Evolutionary conservation across 192 early-diverging fungal species (phyloP).

Genomic region (Tieghemiomyces parasiticus): DNA sequence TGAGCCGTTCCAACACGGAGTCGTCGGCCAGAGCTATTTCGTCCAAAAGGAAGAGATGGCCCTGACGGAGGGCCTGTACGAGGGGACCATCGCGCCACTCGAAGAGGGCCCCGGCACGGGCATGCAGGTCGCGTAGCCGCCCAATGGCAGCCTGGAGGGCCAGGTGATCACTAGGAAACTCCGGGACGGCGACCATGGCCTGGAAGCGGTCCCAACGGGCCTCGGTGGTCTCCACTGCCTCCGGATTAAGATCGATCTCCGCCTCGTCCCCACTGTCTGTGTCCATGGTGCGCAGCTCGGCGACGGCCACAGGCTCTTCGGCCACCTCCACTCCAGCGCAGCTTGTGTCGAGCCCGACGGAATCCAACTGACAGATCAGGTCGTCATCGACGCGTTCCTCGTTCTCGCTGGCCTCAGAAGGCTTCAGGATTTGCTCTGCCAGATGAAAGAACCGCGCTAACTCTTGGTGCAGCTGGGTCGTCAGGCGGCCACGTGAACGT

Average conservation of each 20-base stretch:
- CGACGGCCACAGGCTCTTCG: not conserved
- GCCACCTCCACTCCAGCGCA: conserved; percentile 24
- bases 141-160: conserved; percentile 16
- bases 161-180: conserved; percentile 13
- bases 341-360: no score
- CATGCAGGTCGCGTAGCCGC: conserved; percentile 35
- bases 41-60: conserved; percentile 85
- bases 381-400: no score
- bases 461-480: conserved; percentile 30
- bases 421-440: no score
- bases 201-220: not conserved
- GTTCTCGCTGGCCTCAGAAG: no score
- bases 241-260: conserved; percentile 13
- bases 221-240: conserved; percentile 13
- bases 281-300: not conserved
- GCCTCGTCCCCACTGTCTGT: conserved; percentile 7
- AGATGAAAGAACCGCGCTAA: no score
- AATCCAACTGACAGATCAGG: no score
- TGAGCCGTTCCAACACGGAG: conserved; percentile 92
- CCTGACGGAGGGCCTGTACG: conserved; percentile 73
- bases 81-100: conserved; percentile 96
- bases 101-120: no score
- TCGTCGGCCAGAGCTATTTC: conserved; percentile 98
- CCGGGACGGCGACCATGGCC: conserved; percentile 8
- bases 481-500: conserved; percentile 46